These are phyloP conservation scores for Erythrobasidium yunnanense DNA, from an alignment of 768 basidiomycete genomes.

Conservation along the genomic window DNA sequence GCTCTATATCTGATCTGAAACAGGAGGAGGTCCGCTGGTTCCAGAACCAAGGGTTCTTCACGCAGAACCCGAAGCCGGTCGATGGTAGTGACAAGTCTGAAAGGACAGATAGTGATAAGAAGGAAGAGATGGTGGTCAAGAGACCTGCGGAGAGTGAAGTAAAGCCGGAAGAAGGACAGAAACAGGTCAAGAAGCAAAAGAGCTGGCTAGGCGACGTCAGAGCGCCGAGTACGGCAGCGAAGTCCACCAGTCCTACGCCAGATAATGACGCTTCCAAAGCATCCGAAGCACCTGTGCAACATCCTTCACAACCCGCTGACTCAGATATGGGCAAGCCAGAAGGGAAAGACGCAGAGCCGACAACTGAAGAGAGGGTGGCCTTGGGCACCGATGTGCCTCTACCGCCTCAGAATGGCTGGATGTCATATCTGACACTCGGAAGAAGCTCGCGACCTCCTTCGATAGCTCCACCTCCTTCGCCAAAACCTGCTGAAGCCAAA, in stretches of 20 bases:
- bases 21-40: neutral
- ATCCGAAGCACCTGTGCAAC: too few species aligned
- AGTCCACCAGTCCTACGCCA: neutral
- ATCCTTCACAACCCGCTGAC: neutral
- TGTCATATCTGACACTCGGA: neutral
- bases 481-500: neutral
- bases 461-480: neutral
- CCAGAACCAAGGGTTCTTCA: neutral
- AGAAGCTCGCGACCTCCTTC: neutral
- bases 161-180: neutral
- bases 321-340: neutral
- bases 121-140: neutral
- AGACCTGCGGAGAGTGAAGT: neutral
- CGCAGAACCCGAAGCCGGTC: neutral
- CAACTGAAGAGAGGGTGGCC: too few species aligned
- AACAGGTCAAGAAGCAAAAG: neutral
- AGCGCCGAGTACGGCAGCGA: neutral
- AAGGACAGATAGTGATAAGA: neutral
- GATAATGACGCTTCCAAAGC: too few species aligned
- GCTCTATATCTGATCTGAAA: conserved; percentile 3
- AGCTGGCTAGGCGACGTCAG: neutral
- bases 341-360: too few species aligned
- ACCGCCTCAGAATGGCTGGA: neutral
- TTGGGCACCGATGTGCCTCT: too few species aligned
- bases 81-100: neutral